Conservation (phyloP, 2,329 filamentous ascomycete genomes). For the Lecanoromycetidae sp. region DNA sequence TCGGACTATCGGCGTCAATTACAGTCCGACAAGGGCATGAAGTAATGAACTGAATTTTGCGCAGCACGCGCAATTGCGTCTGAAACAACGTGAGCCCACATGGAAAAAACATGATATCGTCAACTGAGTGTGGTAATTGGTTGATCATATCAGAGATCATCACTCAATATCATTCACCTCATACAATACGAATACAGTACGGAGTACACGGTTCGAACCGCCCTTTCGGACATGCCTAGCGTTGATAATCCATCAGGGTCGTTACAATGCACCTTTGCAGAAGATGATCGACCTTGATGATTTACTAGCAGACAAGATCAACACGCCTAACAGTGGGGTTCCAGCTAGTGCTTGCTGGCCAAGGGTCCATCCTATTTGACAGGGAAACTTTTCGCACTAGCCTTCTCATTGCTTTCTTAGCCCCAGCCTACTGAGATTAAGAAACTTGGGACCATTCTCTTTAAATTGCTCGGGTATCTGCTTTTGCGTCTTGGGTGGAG, state of each 20-base stretch:
- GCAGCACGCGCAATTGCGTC: not conserved
- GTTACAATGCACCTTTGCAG: no score
- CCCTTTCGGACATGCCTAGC: conserved; percentile 7
- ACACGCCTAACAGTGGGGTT: not conserved
- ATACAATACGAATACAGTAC: not conserved
- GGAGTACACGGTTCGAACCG: not conserved
- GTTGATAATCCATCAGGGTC: not conserved
- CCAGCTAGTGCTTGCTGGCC: not conserved
- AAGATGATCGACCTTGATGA: no score
- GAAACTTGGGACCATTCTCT: not conserved
- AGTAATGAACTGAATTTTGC: not conserved
- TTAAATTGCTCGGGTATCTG: no score
- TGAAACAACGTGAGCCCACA: not conserved
- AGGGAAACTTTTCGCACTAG: not conserved
- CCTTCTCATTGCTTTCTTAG: not conserved
- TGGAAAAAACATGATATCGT: not conserved
- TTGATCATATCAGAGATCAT: no score
- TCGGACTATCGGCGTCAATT: no score
- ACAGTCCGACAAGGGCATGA: no score
- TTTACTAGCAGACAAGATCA: no score
- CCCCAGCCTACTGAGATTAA: no score
- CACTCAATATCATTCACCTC: no score
- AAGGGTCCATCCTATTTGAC: not conserved
- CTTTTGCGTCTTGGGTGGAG: no score
- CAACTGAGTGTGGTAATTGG: not conserved